These are phyloP conservation scores for Wickerhamiella kurtzmanii DNA, from an alignment of 805 yeast genomes.

Conservation along the genomic window DNA sequence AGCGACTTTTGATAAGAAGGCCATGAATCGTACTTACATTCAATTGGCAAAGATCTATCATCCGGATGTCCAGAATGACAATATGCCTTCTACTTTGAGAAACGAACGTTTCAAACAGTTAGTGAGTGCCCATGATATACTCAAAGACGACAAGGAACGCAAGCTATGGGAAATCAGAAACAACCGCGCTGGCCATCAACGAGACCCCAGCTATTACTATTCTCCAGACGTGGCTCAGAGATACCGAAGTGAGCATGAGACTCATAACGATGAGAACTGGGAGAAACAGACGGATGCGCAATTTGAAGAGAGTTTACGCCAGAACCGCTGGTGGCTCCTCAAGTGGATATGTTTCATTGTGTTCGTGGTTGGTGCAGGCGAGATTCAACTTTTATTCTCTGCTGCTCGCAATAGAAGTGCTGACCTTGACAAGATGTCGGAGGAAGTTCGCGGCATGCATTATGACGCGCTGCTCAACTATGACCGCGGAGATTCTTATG, in stretches of 20 bases:
- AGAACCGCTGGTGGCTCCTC: constrained; percentile 31
- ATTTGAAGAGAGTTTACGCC: constrained; percentile 30
- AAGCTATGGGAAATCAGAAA: constrained; percentile 20
- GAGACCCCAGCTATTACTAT: not conserved
- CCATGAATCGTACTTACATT: constrained; percentile 39
- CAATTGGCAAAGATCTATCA: constrained; percentile 64
- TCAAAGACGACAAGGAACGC: constrained; percentile 34
- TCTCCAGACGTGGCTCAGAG: not conserved
- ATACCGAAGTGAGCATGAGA: not conserved
- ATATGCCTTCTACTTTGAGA: constrained; percentile 27
- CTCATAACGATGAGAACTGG: constrained; percentile 5
- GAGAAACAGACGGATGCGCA: constrained; percentile 23
- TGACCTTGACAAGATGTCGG: constrained; percentile 14
- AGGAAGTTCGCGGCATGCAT: constrained; percentile 28
- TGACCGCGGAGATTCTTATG: constrained; percentile 37
- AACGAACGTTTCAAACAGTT: constrained; percentile 42
- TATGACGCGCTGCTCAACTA: constrained; percentile 36
- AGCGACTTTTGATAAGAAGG: constrained; percentile 26
- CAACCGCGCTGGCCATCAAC: not conserved
- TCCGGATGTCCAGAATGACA: constrained; percentile 42
- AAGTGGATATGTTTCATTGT: constrained; percentile 32
- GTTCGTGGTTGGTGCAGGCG: constrained; percentile 27
- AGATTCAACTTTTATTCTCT: constrained; percentile 26
- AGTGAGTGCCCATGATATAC: constrained; percentile 45
- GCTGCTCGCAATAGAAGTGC: constrained; percentile 16